Base-by-base conservation (phyloP, 306 rosid species). In the Clitoria ternatea region DNA sequence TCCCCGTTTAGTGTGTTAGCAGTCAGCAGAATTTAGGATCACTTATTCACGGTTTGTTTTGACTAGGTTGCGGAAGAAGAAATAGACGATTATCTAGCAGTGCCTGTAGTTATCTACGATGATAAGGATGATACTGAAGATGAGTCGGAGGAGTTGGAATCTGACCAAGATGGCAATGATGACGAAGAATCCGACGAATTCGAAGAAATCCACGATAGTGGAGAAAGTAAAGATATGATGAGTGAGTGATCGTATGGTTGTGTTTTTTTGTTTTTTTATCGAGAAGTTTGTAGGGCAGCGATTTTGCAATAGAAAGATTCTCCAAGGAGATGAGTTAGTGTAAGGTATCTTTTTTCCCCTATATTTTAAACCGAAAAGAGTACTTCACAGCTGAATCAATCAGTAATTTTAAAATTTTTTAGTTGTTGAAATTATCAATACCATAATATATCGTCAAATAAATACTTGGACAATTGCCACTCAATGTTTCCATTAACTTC, bases 71-170 rank as follows among this genome's bases (percentile, higher is more conserved):
- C 72, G 19, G 93, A 80, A 5, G 86, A 80, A 10, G 88, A 67
- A 24, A 81, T 8, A 33, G 82, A 82, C 6, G 87, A 83, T 22
- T 63, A 15, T 35, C 68, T 40, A 20, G 66, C 35, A 0, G 70
- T 76, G 50, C 89, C 87, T n/a, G n/a, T n/a, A 1, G 62, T 73
- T 22, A 74, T 87, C 40, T 80, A 56, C 6, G 85, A 85, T 78
- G 90, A 88, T 47, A 59, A 54, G 9, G 86, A 85, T 45, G 81
- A 70, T 11, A 80, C 84, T 20, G 88, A 78, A 6, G 89, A 77
- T 40, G 80, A 82, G 42, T 81, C 88, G 0, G 83, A 77, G 23
- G 80, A 70, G 27, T 77, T 83, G 92, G 92, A 83, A 66, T 81
- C 84, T 8, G 85, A 86, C 44, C 61, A 76, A 69, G 79, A 74